Base-by-base conservation (phyloP, 2,329 filamentous ascomycete genomes). In the Zymoseptoria crescenta region DNA sequence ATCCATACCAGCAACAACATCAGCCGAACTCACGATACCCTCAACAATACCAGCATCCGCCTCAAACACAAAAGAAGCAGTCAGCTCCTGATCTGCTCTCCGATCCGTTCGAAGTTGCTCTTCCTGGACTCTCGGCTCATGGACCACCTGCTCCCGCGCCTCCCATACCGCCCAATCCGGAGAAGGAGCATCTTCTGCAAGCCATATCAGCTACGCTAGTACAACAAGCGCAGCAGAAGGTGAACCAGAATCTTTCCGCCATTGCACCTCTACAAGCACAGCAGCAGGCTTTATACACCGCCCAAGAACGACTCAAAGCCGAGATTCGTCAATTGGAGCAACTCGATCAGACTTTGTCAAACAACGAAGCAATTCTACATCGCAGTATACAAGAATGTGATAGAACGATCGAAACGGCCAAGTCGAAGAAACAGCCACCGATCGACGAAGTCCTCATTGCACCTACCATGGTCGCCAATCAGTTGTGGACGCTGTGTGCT, bases 401-500 rank as follows among this genome's bases (percentile, higher is more conserved):
- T 70, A 78, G 77, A 5, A 85, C 92, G 9, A 89, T 96, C 63
- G 82, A 84, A 49, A 83, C 85, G 55, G 89, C 89, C n/a, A 81
- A 84, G 58, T 79, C 79, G 16, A 85, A 89, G 54, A 81, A 81
- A 49, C 81, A 86, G 1, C 91, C 92, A 0, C 84, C 87, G 53
- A 87, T 97, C 54, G 94, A 99, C 72, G 91, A 96, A 61, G 81
- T 97, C 35, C 80, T 99, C 2, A 90, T 96, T n/a, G 91, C 92
- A 2, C 91, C 93, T 0, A 96, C 91, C 0, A 87, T 96, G 1
- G 94, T 96, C 4, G 90, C 89, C 0, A 92, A 93, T 65, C 94
- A 99, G 77, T 77, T 99, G 21, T 99, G 97, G 74, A 86, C 87
- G 53, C 79, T 95, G 1, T 89, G 92, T 28, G 91, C 91, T 1